Evolutionary conservation across 2,329 filamentous ascomycete species (phyloP).

Genomic region (Claviceps humidiphila): DNA sequence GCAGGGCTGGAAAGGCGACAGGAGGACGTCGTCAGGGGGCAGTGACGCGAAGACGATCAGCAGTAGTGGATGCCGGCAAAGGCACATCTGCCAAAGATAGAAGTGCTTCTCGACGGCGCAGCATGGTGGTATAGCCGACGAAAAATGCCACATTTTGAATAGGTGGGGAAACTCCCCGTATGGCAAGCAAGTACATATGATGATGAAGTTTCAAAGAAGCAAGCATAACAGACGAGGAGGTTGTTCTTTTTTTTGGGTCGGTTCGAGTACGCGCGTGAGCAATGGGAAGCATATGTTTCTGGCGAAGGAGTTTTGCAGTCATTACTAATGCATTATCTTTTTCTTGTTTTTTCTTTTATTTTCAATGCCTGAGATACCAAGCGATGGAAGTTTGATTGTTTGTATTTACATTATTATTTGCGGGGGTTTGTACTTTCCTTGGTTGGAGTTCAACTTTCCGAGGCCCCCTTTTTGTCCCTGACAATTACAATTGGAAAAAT

Average conservation of each 20-base stretch:
- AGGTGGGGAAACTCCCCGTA: no score
- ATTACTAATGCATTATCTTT: conserved; percentile 8
- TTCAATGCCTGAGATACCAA: conserved; percentile 23
- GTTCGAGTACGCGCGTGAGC: not conserved
- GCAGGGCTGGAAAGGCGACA: conserved; percentile 13
- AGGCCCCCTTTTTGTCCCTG: conserved; percentile 1
- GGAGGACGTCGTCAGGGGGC: conserved; percentile 19
- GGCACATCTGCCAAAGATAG: conserved; percentile 15
- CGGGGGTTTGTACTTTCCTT: not conserved
- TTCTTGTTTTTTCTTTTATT: not conserved
- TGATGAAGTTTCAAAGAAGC: conserved; percentile 2
- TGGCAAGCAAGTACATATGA: conserved; percentile 1
- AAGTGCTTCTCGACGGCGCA: conserved; percentile 33
- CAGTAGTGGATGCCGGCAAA: conserved; percentile 24
- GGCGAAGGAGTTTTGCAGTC: conserved; percentile 12
- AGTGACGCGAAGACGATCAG: conserved; percentile 25
- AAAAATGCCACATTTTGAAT: conserved; percentile 20
- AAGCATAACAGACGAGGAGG: not conserved
- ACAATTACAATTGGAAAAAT: conserved; percentile 8
- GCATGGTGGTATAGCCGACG: conserved; percentile 43
- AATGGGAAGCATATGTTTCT: conserved; percentile 12
- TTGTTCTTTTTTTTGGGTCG: not conserved
- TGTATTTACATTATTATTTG: conserved; percentile 16
- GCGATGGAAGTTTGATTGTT: conserved; percentile 16
- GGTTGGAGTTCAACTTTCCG: conserved; percentile 7